A percentile compares a stretch with the other conserved stretches of the same genome.
Evolutionary conservation across 306 rosid genomes (phyloP).

Genomic region (Lablab purpureus): DNA sequence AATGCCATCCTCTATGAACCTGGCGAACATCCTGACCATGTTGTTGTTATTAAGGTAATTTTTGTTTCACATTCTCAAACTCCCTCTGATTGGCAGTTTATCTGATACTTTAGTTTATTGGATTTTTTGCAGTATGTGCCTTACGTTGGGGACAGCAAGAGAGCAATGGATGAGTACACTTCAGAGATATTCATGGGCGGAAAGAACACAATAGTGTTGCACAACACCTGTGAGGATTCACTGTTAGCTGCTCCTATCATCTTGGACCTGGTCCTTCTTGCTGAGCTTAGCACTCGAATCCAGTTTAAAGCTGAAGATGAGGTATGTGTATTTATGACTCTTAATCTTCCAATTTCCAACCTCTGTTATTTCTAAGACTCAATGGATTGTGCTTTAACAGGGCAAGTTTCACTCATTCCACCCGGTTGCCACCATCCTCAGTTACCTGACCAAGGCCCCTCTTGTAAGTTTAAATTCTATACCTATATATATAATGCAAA

Average conservation of each 20-base stretch:
- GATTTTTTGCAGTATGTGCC: constrained; percentile 75
- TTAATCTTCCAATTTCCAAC: neutral
- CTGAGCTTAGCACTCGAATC: constrained; percentile 94
- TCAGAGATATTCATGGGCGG: constrained; percentile 99
- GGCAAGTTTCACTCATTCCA: constrained; percentile 95
- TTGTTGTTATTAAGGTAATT: constrained; percentile 88
- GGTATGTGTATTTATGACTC: constrained; percentile 49
- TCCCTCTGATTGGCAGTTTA: neutral
- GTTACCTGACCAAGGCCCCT: constrained; percentile 96
- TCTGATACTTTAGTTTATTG: neutral
- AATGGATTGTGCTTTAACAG: constrained; percentile 46
- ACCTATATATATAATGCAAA: neutral
- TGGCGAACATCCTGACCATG: constrained; percentile 98
- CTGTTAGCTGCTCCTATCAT: constrained; percentile 96
- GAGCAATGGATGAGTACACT: constrained; percentile 98
- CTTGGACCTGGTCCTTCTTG: constrained; percentile 93
- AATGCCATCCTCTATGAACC: constrained; percentile 88
- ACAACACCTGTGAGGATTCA: constrained; percentile 98
- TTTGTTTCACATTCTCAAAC: neutral
- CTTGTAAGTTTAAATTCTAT: constrained; percentile 64
- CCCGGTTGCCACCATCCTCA: constrained; percentile 92
- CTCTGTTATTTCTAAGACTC: neutral
- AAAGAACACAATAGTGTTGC: constrained; percentile 81
- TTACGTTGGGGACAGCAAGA: constrained; percentile 89
- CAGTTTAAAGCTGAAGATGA: constrained; percentile 87